These are phyloP conservation scores for Sphagnum magellanicum DNA, from an alignment of 228 moss, liverwort and hornwort species.

Conservation along the genomic window DNA sequence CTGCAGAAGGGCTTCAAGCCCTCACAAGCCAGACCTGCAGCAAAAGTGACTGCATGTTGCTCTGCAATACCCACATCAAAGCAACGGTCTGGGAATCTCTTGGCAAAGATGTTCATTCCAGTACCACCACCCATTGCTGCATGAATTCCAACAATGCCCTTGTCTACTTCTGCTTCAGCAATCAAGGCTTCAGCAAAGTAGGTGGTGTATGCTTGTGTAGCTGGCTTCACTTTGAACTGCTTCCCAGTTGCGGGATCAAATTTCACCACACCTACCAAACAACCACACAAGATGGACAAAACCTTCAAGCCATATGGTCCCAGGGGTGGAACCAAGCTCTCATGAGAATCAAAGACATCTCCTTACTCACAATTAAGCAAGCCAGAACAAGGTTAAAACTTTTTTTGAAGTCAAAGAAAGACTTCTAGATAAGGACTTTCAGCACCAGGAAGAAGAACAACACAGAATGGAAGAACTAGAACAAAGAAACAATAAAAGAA, in stretches of 20 bases:
- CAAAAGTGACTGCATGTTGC: constrained; percentile 55
- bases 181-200: constrained; percentile 54
- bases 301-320: no score
- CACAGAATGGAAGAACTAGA: no score
- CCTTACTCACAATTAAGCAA: neutral
- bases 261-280: constrained; percentile 35
- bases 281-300: neutral
- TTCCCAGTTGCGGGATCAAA: constrained; percentile 55
- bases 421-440: no score
- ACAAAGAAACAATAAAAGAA: no score
- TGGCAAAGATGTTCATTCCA: constrained; percentile 43
- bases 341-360: neutral
- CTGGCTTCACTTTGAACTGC: constrained; percentile 37
- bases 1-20: constrained; percentile 53
- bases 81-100: constrained; percentile 49
- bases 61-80: constrained; percentile 60
- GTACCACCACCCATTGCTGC: constrained; percentile 62
- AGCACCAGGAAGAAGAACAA: no score
- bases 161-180: constrained; percentile 47
- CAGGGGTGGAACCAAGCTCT: neutral
- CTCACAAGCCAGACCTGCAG: constrained; percentile 53
- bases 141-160: constrained; percentile 40
- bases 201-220: constrained; percentile 48
- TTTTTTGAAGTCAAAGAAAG: no score
- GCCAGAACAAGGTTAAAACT: no score